Evolutionary conservation across 2,329 filamentous ascomycete species (phyloP).

Genomic region (Neophaeococcomyces aloes): DNA sequence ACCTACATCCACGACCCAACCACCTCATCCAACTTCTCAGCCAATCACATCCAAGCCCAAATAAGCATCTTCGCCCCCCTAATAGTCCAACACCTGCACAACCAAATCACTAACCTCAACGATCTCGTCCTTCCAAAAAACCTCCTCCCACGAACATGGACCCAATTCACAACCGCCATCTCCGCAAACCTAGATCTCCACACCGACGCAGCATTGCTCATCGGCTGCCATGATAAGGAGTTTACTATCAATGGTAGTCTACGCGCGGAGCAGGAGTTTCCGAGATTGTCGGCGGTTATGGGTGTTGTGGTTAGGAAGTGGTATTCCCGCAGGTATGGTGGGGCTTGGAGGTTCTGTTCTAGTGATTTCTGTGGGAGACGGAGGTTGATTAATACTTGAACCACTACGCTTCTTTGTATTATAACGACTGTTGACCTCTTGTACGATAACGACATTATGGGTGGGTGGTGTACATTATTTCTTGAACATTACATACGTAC

Average conservation of each 20-base stretch:
- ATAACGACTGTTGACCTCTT: no score
- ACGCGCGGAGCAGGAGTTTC: slow-evolving; percentile 2
- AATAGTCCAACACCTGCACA: slow-evolving; percentile 22
- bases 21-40: not conserved
- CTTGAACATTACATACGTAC: no score
- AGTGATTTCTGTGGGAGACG: slow-evolving; percentile 15
- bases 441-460: no score
- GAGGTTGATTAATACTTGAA: slow-evolving; percentile 1
- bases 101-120: slow-evolving; percentile 19
- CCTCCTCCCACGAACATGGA: slow-evolving; percentile 19
- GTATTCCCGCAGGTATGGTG: slow-evolving; percentile 15
- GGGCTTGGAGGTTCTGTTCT: slow-evolving; percentile 19
- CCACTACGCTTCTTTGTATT: not conserved
- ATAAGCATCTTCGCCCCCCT: slow-evolving; percentile 19
- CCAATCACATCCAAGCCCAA: not conserved
- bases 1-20: slow-evolving; percentile 3
- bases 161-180: slow-evolving; percentile 13
- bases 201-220: slow-evolving; percentile 14
- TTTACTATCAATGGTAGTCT: slow-evolving; percentile 17
- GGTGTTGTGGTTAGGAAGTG: slow-evolving; percentile 14
- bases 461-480: no score
- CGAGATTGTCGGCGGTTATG: slow-evolving; percentile 8
- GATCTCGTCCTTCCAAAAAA: slow-evolving; percentile 16
- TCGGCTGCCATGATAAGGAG: slow-evolving; percentile 20
- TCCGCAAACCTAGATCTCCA: slow-evolving; percentile 11